Base-by-base conservation (phyloP, 2,329 filamentous ascomycete species). In the Madurella mycetomatis region DNA sequence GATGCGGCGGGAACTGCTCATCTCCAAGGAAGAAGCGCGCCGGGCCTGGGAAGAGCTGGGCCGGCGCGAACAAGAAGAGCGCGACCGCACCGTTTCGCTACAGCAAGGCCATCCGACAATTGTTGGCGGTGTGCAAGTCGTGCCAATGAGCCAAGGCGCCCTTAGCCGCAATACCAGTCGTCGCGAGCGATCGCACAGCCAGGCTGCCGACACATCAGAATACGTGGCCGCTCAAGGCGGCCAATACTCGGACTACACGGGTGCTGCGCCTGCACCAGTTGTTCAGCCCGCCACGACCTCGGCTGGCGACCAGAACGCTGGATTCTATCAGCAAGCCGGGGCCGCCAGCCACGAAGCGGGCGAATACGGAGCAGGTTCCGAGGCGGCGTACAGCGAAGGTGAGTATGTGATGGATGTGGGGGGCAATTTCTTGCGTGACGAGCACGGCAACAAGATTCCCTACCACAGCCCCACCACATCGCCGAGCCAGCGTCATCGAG, bases 21-120 rank as follows among this genome's bases (percentile, higher is more conserved):
- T 99, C 57, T 95, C 92, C 40, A 96, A 96, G 67, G 92, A 96
- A 63, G 94, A 99, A 71, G 92, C 94, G 9, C 85, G 92, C 37
- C 84, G 94, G 54, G 94, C 94, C 1, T 99, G 94, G 94, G 94
- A 99, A 73, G 94, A 97, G 71, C 82, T 99, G 1, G 94, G 94
- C 19, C 83, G 92, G 49, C 84, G 91, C 49, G 94, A 97, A 70
- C 90, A 96, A 67, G 90, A 95, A 71, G 92, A 96, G 70, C 84
- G 92, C 5, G 92, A 96, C 60, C 83, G 90, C 44, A 94, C 89
- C 1, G 79, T 84, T 30, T 91, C 90, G n/a, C 76, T 99, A 19
- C 86, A 94, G 64, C 87, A 88, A 59, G 94, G 94, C 7, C 85
- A 91, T 56, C 89, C 92, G 13, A 96, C 91, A 1, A 78, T 95